phyloP scores from a whole-genome alignment of 257 asterid genomes.

The Nicotiana knightiana region DNA sequence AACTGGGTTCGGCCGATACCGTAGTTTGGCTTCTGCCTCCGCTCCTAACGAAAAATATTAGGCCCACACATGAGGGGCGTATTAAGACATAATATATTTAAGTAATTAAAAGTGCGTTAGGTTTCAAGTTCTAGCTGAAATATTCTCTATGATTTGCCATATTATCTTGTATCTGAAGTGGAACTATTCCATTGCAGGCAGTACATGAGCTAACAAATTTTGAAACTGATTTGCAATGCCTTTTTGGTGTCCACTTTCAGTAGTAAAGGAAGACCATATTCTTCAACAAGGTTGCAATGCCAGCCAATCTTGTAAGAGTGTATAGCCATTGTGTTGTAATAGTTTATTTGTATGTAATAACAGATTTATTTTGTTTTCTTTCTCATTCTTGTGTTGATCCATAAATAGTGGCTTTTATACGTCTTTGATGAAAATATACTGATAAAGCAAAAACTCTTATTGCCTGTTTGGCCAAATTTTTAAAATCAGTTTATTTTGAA shows the following conservation, averaged over 20 bases:
- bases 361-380: background rate
- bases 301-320: background rate
- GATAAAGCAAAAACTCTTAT: background rate
- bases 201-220: conserved; percentile 40
- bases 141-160: background rate
- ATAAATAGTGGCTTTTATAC: too few relatives aligned
- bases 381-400: background rate
- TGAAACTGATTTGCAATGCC: conserved; percentile 52
- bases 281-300: background rate
- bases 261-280: conserved; percentile 10
- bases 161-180: background rate
- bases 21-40: too few relatives aligned
- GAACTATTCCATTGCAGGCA: conserved; percentile 39
- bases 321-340: background rate
- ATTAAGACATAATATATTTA: background rate
- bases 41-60: background rate
- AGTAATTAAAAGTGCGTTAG: background rate
- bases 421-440: background rate
- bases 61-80: background rate
- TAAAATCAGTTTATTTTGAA: too few relatives aligned
- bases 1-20: too few relatives aligned
- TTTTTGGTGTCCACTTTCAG: conserved; percentile 34
- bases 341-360: conserved; percentile 7
- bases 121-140: background rate
- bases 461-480: too few relatives aligned